Evolutionary conservation across 768 basidiomycete genomes (phyloP), one percentile per base, ranked within the genome.

Genomic region (Sporobolomyces pararoseus): DNA sequence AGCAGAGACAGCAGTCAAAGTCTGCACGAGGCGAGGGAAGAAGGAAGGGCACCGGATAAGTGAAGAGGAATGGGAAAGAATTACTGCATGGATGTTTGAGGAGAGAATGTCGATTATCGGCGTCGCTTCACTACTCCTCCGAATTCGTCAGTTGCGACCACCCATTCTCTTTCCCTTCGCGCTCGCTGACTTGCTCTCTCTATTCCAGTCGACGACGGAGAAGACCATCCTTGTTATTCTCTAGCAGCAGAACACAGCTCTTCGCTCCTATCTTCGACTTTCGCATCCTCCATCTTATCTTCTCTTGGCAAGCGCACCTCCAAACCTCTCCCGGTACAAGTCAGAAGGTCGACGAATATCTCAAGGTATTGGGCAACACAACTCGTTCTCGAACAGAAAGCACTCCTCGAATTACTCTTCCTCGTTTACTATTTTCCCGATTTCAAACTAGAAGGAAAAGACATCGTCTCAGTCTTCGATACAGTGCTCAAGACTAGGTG

Each of bases 391-490:
- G 88, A 93, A 76, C 94, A 95, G 78, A 81, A 91, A 49, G 86
- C 87, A 16, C 77, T 92, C 50, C 81, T 96, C 57, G 91, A 96
- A 73, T 85, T 94, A 39, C 82, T 96, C 52, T 97, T 96, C 79
- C 90, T 90, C 86, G 84, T 86, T 7, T 87, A 92, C 85, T 94
- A 88, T 86, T 86, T 84, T 17, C 87, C 86, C 66, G 10, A 10
- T 13, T 84, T 85, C 16, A 79, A 87, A 0, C 87, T 89, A 74
- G 84, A 82, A 44, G 89, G 87, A 3, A 80, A 84, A 5, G 76
- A 88, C 65, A 86, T 90, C 34, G 82, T 83, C 73, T 80, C 81
- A 63, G 83, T 92, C 44, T 85, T 86, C 78, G 83, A 87, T 67
- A 82, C 86, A 2, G 86, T 87, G 9, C 88, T 87, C 76, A 79